phyloP scores from a whole-genome alignment of 1,139 yeast genomes.

The Suhomyces panamericanus region DNA sequence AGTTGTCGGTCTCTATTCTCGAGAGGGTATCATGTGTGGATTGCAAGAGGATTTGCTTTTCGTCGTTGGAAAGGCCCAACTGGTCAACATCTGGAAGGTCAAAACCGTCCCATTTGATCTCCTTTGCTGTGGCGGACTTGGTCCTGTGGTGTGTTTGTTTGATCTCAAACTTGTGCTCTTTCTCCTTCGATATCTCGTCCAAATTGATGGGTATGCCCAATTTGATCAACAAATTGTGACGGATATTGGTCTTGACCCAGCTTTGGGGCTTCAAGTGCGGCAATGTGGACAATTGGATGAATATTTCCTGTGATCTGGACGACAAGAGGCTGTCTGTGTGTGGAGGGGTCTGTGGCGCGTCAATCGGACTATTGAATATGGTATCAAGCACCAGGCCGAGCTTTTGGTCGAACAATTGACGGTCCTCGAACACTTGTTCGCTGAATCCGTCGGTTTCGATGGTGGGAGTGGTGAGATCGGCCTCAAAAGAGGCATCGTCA shows the following conservation, averaged over 20 bases:
- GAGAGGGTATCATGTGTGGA: conserved; percentile 32
- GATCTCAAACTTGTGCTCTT: conserved; percentile 1
- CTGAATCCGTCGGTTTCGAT: conserved; percentile 1
- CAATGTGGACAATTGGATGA: conserved; percentile 35
- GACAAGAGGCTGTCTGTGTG: conserved; percentile 15
- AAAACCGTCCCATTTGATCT: conserved; percentile 36
- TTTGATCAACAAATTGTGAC: conserved; percentile 55
- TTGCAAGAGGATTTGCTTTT: conserved; percentile 19
- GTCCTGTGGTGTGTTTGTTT: conserved; percentile 15
- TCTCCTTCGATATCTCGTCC: conserved; percentile 40
- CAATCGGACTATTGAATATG: conserved; percentile 20
- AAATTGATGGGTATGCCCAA: conserved; percentile 62
- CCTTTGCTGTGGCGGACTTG: conserved; percentile 30
- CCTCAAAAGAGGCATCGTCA: conserved; percentile 45
- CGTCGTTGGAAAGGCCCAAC: conserved; percentile 24
- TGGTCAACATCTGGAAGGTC: conserved; percentile 28
- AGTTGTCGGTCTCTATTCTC: conserved; percentile 36
- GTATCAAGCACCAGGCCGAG: conserved; percentile 23
- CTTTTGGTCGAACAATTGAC: conserved; percentile 15
- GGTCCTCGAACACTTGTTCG: conserved; percentile 16
- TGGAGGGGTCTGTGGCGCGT: neutral
- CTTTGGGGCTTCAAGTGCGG: conserved; percentile 52
- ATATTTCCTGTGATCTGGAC: conserved; percentile 31
- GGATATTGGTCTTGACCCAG: conserved; percentile 59
- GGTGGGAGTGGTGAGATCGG: conserved; percentile 10